Conservation (phyloP, 139 green algal species). For the Chlamydomonas incerta region DNA sequence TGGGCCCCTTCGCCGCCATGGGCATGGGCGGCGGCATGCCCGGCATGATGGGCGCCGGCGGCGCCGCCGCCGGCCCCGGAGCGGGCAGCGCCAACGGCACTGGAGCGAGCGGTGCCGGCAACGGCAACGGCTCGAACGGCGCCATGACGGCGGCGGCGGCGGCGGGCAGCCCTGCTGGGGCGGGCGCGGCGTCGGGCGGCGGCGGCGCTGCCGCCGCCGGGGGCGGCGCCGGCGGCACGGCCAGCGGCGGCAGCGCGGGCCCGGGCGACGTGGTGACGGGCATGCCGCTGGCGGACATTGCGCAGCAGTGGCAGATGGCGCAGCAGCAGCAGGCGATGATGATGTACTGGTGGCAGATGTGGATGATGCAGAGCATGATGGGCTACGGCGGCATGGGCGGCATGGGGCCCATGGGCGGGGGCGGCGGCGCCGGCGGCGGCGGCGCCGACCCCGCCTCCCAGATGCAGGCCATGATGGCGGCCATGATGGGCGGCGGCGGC, state of each 20-base stretch:
- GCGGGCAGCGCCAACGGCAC: background rate
- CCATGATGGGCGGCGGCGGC: background rate
- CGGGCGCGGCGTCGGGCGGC: background rate
- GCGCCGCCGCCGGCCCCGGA: background rate
- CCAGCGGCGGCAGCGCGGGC: background rate
- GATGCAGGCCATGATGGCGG: background rate
- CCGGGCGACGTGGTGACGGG: constrained; percentile 46
- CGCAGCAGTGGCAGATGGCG: constrained; percentile 62
- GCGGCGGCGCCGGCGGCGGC: background rate
- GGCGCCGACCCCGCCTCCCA: background rate
- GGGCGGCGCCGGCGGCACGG: background rate
- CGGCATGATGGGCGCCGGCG: background rate
- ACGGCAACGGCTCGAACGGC: background rate
- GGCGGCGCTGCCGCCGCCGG: background rate
- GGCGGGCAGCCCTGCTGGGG: background rate
- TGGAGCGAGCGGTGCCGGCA: background rate
- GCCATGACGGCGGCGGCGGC: background rate
- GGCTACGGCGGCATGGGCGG: constrained; percentile 18
- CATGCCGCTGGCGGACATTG: constrained; percentile 57
- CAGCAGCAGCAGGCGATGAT: constrained; percentile 48
- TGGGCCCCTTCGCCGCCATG: constrained; percentile 8
- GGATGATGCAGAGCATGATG: constrained; percentile 45
- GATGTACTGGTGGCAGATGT: constrained; percentile 63
- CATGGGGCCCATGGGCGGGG: background rate
- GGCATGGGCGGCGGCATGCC: background rate